Evolutionary conservation across 306 rosid genomes (phyloP).

Genomic region (Delonix regia): DNA sequence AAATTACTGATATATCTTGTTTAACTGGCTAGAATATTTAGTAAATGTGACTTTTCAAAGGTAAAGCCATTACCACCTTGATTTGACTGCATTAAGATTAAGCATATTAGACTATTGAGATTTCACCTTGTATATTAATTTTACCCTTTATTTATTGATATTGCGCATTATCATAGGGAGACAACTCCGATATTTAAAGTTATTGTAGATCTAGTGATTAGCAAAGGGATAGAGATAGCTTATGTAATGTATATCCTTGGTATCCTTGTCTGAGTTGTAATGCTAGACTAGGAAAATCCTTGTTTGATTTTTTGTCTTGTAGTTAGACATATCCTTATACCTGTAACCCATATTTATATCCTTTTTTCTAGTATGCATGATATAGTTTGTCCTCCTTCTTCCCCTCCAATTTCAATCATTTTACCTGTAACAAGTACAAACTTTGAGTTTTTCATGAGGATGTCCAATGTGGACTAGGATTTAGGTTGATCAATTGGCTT

Average conservation of each 20-base stretch:
- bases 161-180: not conserved
- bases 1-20: not conserved
- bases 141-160: not conserved
- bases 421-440: not conserved
- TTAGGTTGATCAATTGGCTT: not conserved
- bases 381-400: not conserved
- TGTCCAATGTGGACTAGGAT: not conserved
- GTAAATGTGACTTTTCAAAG: not conserved
- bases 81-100: not conserved
- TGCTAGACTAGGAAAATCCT: too few species aligned
- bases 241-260: not conserved
- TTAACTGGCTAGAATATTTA: not conserved
- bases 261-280: too few species aligned
- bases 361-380: not conserved
- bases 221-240: not conserved
- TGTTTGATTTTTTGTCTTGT: too few species aligned
- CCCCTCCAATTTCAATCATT: not conserved
- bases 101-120: not conserved
- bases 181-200: too few species aligned
- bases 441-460: not conserved
- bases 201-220: not conserved
- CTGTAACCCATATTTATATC: constrained; percentile 11
- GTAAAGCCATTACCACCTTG: not conserved
- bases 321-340: too few species aligned
- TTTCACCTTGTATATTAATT: not conserved